A percentile compares a stretch with the other conserved stretches of the same genome.
These are phyloP conservation scores for Teunomyces lycoperdinae DNA, from an alignment of 805 yeast genomes.

Conservation along the genomic window DNA sequence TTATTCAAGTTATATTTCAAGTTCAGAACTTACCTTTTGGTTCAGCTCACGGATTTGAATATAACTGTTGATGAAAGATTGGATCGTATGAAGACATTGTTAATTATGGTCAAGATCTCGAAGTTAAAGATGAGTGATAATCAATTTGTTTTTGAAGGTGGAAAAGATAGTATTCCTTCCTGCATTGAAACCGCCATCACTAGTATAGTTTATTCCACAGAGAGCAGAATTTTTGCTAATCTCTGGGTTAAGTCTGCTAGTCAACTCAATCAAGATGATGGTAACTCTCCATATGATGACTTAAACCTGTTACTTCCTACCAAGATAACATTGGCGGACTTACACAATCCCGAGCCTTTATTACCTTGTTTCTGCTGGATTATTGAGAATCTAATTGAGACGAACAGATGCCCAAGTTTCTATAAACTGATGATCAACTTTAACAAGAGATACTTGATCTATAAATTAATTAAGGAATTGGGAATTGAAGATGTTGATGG, in stretches of 20 bases:
- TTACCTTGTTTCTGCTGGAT: constrained; percentile 94
- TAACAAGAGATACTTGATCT: constrained; percentile 58
- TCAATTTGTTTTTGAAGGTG: constrained; percentile 40
- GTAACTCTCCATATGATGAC: constrained; percentile 21
- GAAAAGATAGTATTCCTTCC: constrained; percentile 56
- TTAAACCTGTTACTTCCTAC: constrained; percentile 31
- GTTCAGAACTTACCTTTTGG: constrained; percentile 58
- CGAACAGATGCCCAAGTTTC: constrained; percentile 66
- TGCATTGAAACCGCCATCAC: constrained; percentile 78
- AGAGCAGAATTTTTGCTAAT: constrained; percentile 63
- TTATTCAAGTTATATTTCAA: constrained; percentile 66
- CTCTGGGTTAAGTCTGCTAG: constrained; percentile 66
- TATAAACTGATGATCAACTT: constrained; percentile 71
- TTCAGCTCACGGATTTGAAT: constrained; percentile 62
- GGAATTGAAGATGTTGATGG: constrained; percentile 34
- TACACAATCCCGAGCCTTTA: constrained; percentile 41
- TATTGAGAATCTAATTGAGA: constrained; percentile 70
- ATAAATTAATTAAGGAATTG: constrained; percentile 37
- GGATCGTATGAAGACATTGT: constrained; percentile 63
- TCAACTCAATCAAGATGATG: constrained; percentile 17
- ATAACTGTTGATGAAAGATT: constrained; percentile 59
- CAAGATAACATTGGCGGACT: constrained; percentile 22
- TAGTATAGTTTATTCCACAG: constrained; percentile 76
- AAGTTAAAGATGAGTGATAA: constrained; percentile 63
- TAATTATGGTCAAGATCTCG: constrained; percentile 62